These are phyloP conservation scores for Populus pruinosa DNA, from an alignment of 345 rosid genomes.

Conservation along the genomic window DNA sequence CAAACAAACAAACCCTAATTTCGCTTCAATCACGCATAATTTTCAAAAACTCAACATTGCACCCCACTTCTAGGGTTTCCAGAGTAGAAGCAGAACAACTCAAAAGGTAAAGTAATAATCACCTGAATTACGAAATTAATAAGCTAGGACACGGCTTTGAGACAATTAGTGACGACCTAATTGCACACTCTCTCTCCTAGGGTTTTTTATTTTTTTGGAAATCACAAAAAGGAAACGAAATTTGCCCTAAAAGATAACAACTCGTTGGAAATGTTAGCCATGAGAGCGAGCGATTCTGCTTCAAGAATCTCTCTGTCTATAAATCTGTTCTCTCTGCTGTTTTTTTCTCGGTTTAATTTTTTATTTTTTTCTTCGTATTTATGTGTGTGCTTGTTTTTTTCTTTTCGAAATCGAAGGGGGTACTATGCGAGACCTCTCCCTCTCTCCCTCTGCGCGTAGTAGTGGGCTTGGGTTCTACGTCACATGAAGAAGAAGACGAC, in stretches of 20 bases:
- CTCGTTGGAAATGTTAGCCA: slow-evolving; percentile 15
- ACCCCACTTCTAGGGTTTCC: slow-evolving; percentile 17
- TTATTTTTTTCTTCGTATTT: not conserved
- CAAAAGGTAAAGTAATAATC: not conserved
- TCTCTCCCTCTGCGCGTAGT: not conserved
- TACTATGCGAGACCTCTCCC: slow-evolving; percentile 11
- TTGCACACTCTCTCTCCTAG: slow-evolving; percentile 28
- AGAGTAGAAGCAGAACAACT: not conserved
- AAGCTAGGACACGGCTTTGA: slow-evolving; percentile 11
- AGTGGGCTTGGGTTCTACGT: slow-evolving; percentile 8
- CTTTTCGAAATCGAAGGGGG: slow-evolving; percentile 2
- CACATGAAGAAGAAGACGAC: slow-evolving; percentile 16
- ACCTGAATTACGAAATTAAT: slow-evolving; percentile 20
- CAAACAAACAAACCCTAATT: slow-evolving; percentile 17
- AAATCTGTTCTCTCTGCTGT: not conserved
- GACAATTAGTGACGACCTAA: not conserved
- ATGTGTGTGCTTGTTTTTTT: slow-evolving; percentile 1
- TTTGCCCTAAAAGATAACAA: slow-evolving; percentile 3
- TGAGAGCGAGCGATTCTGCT: slow-evolving; percentile 1
- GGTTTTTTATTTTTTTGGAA: slow-evolving; percentile 17
- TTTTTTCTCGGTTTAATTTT: too few relatives aligned
- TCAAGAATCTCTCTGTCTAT: not conserved
- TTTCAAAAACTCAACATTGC: slow-evolving; percentile 5
- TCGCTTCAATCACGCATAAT: not conserved
- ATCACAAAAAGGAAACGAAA: not conserved